Conservation (phyloP, 106 monocot genomes). For the Allium fistulosum region DNA sequence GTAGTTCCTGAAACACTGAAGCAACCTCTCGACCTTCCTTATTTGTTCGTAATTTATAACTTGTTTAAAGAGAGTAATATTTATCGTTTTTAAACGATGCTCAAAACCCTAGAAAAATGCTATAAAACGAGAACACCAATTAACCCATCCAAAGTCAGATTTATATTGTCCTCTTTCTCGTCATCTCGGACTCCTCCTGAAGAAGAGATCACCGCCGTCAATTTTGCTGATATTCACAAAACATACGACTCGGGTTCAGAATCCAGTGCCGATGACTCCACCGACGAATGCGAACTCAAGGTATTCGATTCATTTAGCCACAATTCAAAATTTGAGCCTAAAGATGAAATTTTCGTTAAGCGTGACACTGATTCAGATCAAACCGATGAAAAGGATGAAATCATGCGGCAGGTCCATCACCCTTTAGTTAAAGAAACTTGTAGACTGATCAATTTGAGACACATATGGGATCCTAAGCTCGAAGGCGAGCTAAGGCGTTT, state of each 20-base stretch:
- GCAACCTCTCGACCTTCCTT: too few species aligned
- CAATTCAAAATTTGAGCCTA: neutral
- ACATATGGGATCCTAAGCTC: constrained; percentile 54
- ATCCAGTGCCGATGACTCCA: neutral
- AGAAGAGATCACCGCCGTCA: neutral
- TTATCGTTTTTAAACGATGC: constrained; percentile 1
- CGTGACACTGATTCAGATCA: constrained; percentile 12
- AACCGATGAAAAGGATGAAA: constrained; percentile 5
- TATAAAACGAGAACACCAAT: neutral
- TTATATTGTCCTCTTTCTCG: neutral
- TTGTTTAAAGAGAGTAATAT: too few species aligned
- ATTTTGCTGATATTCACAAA: neutral
- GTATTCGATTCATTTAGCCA: neutral
- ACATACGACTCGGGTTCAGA: constrained; percentile 2
- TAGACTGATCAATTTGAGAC: constrained; percentile 52
- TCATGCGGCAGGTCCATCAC: constrained; percentile 9
- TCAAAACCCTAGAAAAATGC: constrained; percentile 10
- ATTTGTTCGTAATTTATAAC: too few species aligned
- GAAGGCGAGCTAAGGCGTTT: constrained; percentile 56
- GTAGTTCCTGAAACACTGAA: too few species aligned
- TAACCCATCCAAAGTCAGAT: neutral
- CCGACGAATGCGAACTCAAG: constrained; percentile 4
- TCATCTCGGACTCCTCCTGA: neutral
- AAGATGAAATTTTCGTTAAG: constrained; percentile 19
- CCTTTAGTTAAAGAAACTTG: constrained; percentile 69